Conservation (phyloP, 306 rosid genomes). For the Quercus rubra region DNA sequence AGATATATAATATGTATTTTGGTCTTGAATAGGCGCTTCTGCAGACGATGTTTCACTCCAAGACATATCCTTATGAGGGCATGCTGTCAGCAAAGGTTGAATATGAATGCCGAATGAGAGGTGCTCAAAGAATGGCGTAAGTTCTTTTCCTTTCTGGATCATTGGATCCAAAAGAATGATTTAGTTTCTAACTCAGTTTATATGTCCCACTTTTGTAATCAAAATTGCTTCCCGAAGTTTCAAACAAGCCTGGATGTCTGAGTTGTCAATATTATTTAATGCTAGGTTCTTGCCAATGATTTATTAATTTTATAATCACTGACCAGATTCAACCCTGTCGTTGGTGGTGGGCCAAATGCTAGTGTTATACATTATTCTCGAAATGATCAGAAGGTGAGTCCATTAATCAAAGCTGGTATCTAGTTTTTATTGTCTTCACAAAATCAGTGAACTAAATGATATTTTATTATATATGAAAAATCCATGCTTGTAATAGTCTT, state of each 20-base stretch:
- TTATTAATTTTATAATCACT: conserved; percentile 14
- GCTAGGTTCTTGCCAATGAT: conserved; percentile 9
- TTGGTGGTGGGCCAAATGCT: conserved; percentile 92
- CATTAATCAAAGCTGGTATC: conserved; percentile 4
- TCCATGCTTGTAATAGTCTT: conserved; percentile 5
- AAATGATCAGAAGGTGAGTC: conserved; percentile 84
- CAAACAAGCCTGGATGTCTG: conserved; percentile 18
- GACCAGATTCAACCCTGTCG: conserved; percentile 89
- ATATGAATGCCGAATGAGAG: conserved; percentile 93
- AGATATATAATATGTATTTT: background rate
- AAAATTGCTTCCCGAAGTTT: conserved; percentile 9
- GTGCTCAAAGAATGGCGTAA: conserved; percentile 94
- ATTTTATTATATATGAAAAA: background rate
- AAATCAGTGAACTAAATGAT: background rate
- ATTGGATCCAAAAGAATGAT: conserved; percentile 12
- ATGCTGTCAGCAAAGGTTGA: conserved; percentile 82
- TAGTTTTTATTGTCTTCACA: background rate
- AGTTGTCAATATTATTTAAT: conserved; percentile 5
- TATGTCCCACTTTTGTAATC: conserved; percentile 6
- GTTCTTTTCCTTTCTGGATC: conserved; percentile 29
- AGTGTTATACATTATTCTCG: conserved; percentile 86
- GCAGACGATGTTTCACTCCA: conserved; percentile 87
- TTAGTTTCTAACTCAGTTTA: background rate
- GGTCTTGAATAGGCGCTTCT: conserved; percentile 69
- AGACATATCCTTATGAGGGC: conserved; percentile 61